A percentile compares a stretch with the other conserved stretches of the same genome.
Evolutionary conservation across 106 monocot genomes (phyloP).

Genomic region (Apostasia ramifera): DNA sequence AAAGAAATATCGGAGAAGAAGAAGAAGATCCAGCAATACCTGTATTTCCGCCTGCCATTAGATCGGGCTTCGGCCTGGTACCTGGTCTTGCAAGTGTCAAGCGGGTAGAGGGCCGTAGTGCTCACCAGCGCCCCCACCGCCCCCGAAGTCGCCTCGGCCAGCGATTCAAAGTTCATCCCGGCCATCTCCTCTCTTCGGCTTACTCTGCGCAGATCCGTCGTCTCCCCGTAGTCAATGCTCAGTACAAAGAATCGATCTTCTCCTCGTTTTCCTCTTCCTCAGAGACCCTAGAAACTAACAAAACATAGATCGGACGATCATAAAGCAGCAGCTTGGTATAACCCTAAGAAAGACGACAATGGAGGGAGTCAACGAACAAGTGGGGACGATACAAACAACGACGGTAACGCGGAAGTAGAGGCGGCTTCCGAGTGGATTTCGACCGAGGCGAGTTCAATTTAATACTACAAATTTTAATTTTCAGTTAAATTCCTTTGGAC

Average conservation of each 20-base stretch:
- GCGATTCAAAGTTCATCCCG: conserved; percentile 59
- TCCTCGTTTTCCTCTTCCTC: background rate
- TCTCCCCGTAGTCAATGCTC: background rate
- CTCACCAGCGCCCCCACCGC: conserved; percentile 87
- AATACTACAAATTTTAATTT: too few relatives aligned
- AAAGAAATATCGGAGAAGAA: background rate
- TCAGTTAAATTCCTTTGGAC: too few relatives aligned
- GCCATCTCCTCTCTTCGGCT: conserved; percentile 15
- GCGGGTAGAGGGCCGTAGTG: conserved; percentile 82
- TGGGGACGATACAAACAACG: too few relatives aligned
- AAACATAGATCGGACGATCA: too few relatives aligned
- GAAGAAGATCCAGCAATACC: conserved; percentile 9
- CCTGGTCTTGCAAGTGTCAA: conserved; percentile 93
- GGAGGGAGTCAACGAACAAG: too few relatives aligned
- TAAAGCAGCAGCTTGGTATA: too few relatives aligned
- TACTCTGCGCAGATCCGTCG: background rate
- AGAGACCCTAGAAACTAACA: too few relatives aligned
- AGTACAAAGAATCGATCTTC: background rate
- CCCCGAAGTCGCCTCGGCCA: conserved; percentile 86
- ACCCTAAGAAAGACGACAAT: too few relatives aligned
- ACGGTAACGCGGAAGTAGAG: too few relatives aligned
- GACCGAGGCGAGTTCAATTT: too few relatives aligned
- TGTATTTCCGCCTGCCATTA: conserved; percentile 40
- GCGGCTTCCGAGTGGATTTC: too few relatives aligned
- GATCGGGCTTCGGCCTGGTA: conserved; percentile 81